These are phyloP conservation scores for Dalechampia spathulata DNA, from an alignment of 441 rosid species.

Conservation along the genomic window DNA sequence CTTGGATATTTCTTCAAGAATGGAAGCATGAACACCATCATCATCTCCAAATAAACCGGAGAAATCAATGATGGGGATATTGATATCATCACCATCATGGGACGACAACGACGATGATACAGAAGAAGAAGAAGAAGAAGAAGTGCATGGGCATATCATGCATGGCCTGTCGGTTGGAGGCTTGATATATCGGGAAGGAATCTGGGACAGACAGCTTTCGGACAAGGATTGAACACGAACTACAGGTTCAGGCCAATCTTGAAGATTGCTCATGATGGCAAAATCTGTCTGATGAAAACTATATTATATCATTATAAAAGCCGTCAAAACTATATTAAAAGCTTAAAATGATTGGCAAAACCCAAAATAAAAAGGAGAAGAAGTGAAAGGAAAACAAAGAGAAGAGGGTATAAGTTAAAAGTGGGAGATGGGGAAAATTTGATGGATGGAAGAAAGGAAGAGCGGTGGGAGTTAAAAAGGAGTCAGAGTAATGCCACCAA, in stretches of 20 bases:
- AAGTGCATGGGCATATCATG: not conserved
- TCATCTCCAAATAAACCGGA: constrained; percentile 26
- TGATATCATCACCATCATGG: constrained; percentile 3
- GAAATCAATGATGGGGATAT: constrained; percentile 71
- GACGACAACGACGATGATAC: no score
- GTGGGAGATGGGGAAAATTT: no score
- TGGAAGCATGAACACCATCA: constrained; percentile 10
- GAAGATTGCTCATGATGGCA: constrained; percentile 15
- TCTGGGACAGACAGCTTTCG: constrained; percentile 31
- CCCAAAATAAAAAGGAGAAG: no score
- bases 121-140: not conserved
- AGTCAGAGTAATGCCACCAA: no score
- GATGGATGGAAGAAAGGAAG: no score
- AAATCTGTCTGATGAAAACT: not conserved
- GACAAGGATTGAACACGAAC: constrained; percentile 80
- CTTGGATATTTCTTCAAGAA: constrained; percentile 22
- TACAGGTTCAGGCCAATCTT: constrained; percentile 79
- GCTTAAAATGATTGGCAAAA: no score
- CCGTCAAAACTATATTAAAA: no score
- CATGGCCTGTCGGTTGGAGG: constrained; percentile 44
- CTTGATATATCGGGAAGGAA: constrained; percentile 65
- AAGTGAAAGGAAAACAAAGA: no score
- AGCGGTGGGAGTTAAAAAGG: constrained; percentile 19
- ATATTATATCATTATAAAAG: no score
- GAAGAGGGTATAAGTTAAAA: no score